Evolutionary conservation across 1,139 yeast species (phyloP).

Genomic region (Pichia sp.): DNA sequence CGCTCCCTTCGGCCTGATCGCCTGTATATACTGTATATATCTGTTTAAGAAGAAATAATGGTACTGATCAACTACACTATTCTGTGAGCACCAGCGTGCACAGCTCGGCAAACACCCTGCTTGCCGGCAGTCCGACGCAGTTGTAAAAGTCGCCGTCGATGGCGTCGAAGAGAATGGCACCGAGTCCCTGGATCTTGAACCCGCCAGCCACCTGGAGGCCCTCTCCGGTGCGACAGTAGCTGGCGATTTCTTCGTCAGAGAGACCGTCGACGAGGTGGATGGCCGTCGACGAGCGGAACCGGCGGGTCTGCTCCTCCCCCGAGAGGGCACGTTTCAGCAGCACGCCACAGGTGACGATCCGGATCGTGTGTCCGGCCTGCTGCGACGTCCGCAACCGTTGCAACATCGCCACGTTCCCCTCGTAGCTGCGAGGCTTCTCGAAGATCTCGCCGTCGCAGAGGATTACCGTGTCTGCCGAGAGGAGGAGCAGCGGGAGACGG

Average conservation of each 20-base stretch:
- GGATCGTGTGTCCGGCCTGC: slow-evolving; percentile 36
- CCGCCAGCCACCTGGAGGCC: slow-evolving; percentile 91
- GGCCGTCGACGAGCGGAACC: slow-evolving; percentile 40
- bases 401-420: slow-evolving; percentile 49
- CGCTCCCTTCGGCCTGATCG: slow-evolving; percentile 30
- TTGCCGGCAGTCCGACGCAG: slow-evolving; percentile 85
- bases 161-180: slow-evolving; percentile 58
- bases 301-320: slow-evolving; percentile 8
- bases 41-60: slow-evolving; percentile 3
- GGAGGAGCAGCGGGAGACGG: slow-evolving; percentile 15
- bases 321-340: slow-evolving; percentile 4
- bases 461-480: slow-evolving; percentile 83
- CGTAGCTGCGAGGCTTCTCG: slow-evolving; percentile 68
- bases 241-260: slow-evolving; percentile 50
- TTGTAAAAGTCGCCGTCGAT: slow-evolving; percentile 80
- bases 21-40: slow-evolving; percentile 5
- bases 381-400: slow-evolving; percentile 41
- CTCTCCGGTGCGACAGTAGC: slow-evolving; percentile 68
- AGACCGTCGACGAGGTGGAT: slow-evolving; percentile 46
- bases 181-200: slow-evolving; percentile 73
- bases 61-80: no score
- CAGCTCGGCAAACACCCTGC: slow-evolving; percentile 43
- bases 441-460: slow-evolving; percentile 55
- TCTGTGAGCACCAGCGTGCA: slow-evolving; percentile 17
- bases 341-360: slow-evolving; percentile 28